Evolutionary conservation across 192 early-diverging fungal genomes (phyloP), one percentile per base, ranked within the genome.

Genomic region (Linnemannia schmuckeri): DNA sequence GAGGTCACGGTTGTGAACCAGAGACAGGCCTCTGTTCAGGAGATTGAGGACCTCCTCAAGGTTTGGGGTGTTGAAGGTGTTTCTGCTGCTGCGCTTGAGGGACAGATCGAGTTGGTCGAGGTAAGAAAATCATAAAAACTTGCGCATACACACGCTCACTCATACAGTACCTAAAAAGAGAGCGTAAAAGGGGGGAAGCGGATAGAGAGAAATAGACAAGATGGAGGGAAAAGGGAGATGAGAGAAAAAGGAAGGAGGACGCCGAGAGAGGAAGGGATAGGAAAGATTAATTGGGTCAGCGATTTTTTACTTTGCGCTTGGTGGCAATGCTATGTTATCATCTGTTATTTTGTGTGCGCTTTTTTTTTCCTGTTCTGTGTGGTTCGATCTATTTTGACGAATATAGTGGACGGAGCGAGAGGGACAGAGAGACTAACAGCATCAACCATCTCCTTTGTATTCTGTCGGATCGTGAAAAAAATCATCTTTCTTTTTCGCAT

Each of bases 41-140:
- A 82, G 73, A 87, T 95, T 10, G 70, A 71, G 18, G 80, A 70
- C 66, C 88, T 92, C 38, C 90, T 94, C 49, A 69, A 88, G 13
- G 91, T 89, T 57, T 97, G 96, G 96, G 91, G 88, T 30, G 75
- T 92, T 20, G 88, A 85, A 1, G 89, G 91, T 54, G 90, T 86
- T 68, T 90, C 76, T 75, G 71, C 79, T 40, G 91, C 85, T 78
- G 75, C 85, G 49, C 79, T 87, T 22, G 79, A 66, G 35, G 77
- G 54, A 38, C 82, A 70, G 88, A 87, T 90, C 27, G 81, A 88
- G 30, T 87, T 89, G 70, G 79, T 81, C 18, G 93, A 91, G 66
- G 89, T 85, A 52, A 83, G 35, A 40, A 41, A 49, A 46, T 27
- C 63, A n/a, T 79, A 41, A 24, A 71, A 37, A 41, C 7, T 41